A percentile compares a stretch with the other conserved stretches of the same genome.
Conservation (phyloP, 2,329 filamentous ascomycete genomes). For the Trichoderma endophyticum region DNA sequence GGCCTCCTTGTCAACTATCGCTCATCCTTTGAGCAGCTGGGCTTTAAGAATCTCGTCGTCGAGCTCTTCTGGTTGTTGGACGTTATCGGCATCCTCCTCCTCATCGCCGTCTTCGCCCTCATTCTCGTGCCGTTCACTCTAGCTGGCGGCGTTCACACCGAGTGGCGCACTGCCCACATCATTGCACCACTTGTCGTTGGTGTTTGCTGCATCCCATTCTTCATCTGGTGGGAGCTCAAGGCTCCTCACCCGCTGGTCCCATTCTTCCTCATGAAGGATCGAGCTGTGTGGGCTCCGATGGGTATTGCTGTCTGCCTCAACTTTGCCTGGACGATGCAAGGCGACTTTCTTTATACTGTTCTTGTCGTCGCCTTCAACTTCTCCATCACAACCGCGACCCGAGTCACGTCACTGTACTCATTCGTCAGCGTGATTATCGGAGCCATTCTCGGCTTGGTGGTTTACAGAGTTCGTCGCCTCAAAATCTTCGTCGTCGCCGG, state of each 20-base stretch:
- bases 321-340: constrained; percentile 61
- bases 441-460: constrained; percentile 52
- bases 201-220: constrained; percentile 48
- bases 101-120: constrained; percentile 46
- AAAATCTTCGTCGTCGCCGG: constrained; percentile 63
- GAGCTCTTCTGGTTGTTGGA: constrained; percentile 48
- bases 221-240: constrained; percentile 48
- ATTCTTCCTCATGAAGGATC: constrained; percentile 59
- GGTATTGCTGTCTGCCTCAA: constrained; percentile 56
- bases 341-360: constrained; percentile 62
- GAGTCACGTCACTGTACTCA: constrained; percentile 58
- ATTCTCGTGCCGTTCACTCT: constrained; percentile 45
- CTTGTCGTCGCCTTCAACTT: constrained; percentile 61
- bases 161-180: constrained; percentile 39
- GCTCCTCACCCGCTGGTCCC: constrained; percentile 55
- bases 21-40: constrained; percentile 22
- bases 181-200: constrained; percentile 46
- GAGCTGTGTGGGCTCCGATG: constrained; percentile 61
- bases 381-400: constrained; percentile 52
- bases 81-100: constrained; percentile 42
- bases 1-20: constrained; percentile 40
- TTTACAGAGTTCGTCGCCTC: constrained; percentile 56
- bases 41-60: constrained; percentile 31
- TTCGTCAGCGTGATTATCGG: constrained; percentile 57
- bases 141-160: constrained; percentile 40